Evolutionary conservation across 164 flowering plant species (phyloP).

Genomic region (Warburgia ugandensis): DNA sequence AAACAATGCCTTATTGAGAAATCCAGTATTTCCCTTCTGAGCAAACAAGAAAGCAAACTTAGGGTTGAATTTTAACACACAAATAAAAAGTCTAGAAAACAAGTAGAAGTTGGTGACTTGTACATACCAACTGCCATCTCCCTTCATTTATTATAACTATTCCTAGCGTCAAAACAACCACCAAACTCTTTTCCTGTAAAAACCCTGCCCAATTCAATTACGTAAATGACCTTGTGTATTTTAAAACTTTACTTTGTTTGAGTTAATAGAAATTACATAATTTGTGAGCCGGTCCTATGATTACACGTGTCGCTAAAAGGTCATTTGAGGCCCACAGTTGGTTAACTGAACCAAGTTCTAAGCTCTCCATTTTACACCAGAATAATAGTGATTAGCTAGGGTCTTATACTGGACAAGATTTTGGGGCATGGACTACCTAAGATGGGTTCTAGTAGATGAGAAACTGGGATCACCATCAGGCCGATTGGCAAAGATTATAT

Average conservation of each 20-base stretch:
- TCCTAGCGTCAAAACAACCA: not conserved
- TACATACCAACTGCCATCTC: conserved; percentile 30
- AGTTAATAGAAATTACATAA: not conserved
- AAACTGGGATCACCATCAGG: too few relatives aligned
- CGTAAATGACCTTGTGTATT: conserved; percentile 10
- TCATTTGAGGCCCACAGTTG: too few relatives aligned
- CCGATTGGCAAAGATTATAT: too few relatives aligned
- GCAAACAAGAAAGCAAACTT: conserved; percentile 5
- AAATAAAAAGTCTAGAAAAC: conserved; percentile 9
- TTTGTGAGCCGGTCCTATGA: too few relatives aligned
- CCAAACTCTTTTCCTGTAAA: not conserved
- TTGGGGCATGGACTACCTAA: too few relatives aligned
- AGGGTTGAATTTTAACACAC: conserved; percentile 25
- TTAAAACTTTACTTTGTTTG: not conserved
- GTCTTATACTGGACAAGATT: too few relatives aligned
- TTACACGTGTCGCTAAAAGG: too few relatives aligned
- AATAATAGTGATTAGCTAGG: too few relatives aligned
- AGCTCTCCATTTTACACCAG: too few relatives aligned
- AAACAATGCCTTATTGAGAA: not conserved
- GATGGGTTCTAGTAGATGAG: too few relatives aligned
- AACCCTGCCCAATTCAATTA: conserved; percentile 1
- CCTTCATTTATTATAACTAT: conserved; percentile 7
- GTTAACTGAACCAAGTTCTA: too few relatives aligned
- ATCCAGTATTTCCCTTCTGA: not conserved
- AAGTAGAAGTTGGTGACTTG: conserved; percentile 50